These are phyloP conservation scores for Colletotrichum echinochloae DNA, from an alignment of 2,329 filamentous ascomycete genomes.

Conservation along the genomic window DNA sequence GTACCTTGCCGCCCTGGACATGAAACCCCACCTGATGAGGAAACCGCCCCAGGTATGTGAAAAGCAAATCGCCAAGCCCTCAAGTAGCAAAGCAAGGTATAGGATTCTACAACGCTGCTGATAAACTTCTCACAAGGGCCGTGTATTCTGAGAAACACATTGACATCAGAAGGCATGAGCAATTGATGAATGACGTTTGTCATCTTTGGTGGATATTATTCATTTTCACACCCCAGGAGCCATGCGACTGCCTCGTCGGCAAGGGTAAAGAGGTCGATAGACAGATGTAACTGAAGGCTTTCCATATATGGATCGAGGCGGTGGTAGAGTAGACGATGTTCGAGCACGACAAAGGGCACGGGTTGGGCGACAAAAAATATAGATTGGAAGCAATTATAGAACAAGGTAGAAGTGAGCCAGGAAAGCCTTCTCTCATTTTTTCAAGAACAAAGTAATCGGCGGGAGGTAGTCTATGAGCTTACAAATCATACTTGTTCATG, in stretches of 20 bases:
- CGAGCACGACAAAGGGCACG: background rate
- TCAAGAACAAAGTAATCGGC: background rate
- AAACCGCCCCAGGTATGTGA: background rate
- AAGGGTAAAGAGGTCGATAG: conserved; percentile 5
- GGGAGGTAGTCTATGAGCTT: background rate
- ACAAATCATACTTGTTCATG: conserved; percentile 52
- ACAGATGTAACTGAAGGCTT: background rate
- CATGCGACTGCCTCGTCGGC: background rate
- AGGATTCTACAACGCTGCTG: conserved; percentile 2
- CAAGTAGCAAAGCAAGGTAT: background rate
- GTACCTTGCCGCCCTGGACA: background rate
- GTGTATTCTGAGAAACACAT: background rate
- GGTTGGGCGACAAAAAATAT: background rate
- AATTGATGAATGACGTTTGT: background rate
- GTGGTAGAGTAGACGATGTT: background rate
- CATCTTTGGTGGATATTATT: background rate
- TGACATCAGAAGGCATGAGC: background rate
- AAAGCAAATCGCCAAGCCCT: background rate
- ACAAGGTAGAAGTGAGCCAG: too few species aligned
- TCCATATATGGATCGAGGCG: too few species aligned
- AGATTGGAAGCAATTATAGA: background rate
- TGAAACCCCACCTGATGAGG: background rate
- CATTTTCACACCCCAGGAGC: background rate
- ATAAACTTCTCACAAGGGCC: background rate
- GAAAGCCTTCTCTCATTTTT: too few species aligned